phyloP scores from a whole-genome alignment of 2,329 filamentous ascomycete genomes.

The Aspergillus unguis region DNA sequence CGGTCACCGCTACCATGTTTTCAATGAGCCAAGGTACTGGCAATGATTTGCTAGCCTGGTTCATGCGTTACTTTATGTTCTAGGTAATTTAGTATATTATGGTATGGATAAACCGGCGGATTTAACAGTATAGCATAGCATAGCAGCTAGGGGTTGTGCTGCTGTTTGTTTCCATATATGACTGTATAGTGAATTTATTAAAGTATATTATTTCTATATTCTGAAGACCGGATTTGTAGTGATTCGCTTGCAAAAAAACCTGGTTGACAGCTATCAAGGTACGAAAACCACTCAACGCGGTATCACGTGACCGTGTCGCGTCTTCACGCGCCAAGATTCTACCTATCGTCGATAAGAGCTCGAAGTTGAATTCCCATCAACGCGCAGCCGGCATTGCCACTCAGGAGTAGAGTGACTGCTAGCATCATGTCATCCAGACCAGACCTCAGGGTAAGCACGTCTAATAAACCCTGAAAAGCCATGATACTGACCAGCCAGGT shows the following conservation, averaged over 20 bases:
- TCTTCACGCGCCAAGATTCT: conserved; percentile 2
- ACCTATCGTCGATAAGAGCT: neutral
- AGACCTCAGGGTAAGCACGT: conserved; percentile 61
- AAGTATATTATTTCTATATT: too few relatives aligned
- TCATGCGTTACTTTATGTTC: neutral
- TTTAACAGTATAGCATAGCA: neutral
- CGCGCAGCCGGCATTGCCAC: conserved; percentile 10
- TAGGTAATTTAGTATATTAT: neutral
- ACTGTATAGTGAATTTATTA: neutral
- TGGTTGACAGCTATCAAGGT: too few relatives aligned
- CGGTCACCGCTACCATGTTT: conserved; percentile 91
- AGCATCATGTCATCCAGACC: conserved; percentile 66
- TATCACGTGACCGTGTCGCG: conserved; percentile 31
- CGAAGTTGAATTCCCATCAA: neutral
- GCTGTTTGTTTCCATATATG: neutral
- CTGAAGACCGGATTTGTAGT: too few relatives aligned
- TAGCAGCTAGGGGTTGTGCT: neutral
- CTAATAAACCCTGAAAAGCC: neutral
- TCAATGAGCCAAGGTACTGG: conserved; percentile 79
- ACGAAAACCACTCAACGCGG: conserved; percentile 24
- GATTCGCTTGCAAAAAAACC: too few relatives aligned
- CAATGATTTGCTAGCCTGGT: conserved; percentile 26
- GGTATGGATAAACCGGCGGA: too few relatives aligned
- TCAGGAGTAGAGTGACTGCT: conserved; percentile 15
- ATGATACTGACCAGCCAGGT: conserved; percentile 55